phyloP scores from a whole-genome alignment of 2,329 filamentous ascomycete species.

The Cytospora mali region DNA sequence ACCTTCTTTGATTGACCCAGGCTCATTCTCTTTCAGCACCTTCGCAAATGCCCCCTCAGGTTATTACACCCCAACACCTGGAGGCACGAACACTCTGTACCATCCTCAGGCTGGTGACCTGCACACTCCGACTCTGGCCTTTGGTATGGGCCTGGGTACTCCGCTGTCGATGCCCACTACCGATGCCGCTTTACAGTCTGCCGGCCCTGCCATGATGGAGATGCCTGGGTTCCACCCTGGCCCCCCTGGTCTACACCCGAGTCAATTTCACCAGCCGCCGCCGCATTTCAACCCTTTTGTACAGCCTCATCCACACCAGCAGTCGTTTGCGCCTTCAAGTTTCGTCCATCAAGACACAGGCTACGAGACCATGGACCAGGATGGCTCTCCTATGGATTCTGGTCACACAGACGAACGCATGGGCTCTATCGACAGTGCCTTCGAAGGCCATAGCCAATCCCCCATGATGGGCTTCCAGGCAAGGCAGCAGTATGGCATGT shows the following conservation, averaged over 20 bases:
- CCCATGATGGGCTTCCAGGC: conserved; percentile 62
- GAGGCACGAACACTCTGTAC: conserved; percentile 77
- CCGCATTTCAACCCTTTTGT: conserved; percentile 73
- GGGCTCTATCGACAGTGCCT: conserved; percentile 59
- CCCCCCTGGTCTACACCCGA: conserved; percentile 43
- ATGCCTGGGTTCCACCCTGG: conserved; percentile 66
- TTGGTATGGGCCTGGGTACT: conserved; percentile 77
- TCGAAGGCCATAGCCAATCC: conserved; percentile 57
- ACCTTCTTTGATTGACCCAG: conserved; percentile 84
- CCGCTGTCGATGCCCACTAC: conserved; percentile 78
- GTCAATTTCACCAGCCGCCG: conserved; percentile 63
- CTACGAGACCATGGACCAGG: conserved; percentile 79
- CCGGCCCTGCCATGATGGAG: conserved; percentile 61
- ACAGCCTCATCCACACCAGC: conserved; percentile 58
- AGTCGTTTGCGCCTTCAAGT: conserved; percentile 72
- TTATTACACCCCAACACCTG: conserved; percentile 87
- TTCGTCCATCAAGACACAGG: conserved; percentile 81
- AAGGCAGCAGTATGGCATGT: conserved; percentile 48
- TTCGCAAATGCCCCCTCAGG: conserved; percentile 80
- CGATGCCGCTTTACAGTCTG: conserved; percentile 64
- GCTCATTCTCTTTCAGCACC: conserved; percentile 75
- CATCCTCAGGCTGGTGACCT: conserved; percentile 84
- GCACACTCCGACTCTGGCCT: conserved; percentile 75
- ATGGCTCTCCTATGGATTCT: conserved; percentile 67
- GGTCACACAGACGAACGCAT: conserved; percentile 52